Base-by-base conservation (phyloP, 352 stramenopile species). In the Globisporangium iwayamae region DNA sequence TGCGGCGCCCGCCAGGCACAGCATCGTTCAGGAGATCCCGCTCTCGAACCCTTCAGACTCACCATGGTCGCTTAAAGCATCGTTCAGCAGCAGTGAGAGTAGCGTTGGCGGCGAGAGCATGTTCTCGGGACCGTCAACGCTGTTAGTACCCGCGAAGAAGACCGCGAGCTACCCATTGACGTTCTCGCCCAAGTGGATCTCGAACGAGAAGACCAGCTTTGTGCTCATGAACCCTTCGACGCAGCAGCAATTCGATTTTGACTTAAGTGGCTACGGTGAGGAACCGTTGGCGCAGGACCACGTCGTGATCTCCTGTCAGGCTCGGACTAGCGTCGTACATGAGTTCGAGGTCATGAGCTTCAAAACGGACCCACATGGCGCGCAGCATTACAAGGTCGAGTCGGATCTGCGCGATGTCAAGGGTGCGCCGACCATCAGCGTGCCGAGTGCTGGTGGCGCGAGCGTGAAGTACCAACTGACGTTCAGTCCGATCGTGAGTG, bases 241-340 rank as follows among this genome's bases (percentile, higher is more conserved):
- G 9, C 76, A 93, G 51, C 90, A 97, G 54, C 78, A 84, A 39
- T 97, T 98, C 41, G 85, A 97, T 56, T 98, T 97, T 66, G 71
- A 91, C 2, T 62, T 98, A 2, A 84, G 69, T 22, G 92, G 92
- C 4, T 79, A 85, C 8, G 93, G 78, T 2, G 90, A 98, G 64
- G 90, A 97, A 60, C 93, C 95, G 0, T 70, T 98, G 0, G 93
- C 94, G 1, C 89, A 97, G 58, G 90, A 96, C 39, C 86, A 98
- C 59, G 64, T 97, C 4, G 75, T 89, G 18, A 67, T 98, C 0
- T 64, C 68, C 4, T 98, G 92, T 56, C 81, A 95, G 56, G 95
- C 95, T 14, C 76, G 93, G 3, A 87, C 96, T 41, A 96, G 83
- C 56, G 61, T 96, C 7, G 62, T 80, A 0, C 81, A 95, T 47